Evolutionary conservation across 2,329 filamentous ascomycete species (phyloP), one percentile per base, ranked within the genome.

Genomic region (Endoconidiophora laricicola): DNA sequence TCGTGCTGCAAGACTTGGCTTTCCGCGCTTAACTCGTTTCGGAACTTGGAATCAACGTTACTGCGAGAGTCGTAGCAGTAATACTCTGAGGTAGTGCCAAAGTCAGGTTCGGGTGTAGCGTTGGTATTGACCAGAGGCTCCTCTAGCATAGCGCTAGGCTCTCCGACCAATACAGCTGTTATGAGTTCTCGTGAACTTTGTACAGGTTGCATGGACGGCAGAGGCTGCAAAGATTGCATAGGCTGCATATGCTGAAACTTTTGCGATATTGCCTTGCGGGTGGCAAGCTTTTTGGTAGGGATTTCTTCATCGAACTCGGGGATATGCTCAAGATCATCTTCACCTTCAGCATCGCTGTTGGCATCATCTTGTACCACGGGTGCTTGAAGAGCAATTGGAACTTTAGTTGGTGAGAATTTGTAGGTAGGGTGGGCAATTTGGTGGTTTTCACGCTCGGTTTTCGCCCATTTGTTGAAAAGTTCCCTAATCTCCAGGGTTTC

Each of bases 361-460:
- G 44, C 52, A 3, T 46, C 49, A 36, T 71, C 69, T 10, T 67
- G 70, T 4, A 65, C 62, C 26, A 66, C 68, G 12, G 62, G 64
- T 29, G 65, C 62, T 24, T 67, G 63, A 18, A 59, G 58, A 3
- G 52, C 57, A 6, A 56, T 55, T 44, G 56, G 64, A 33, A 54
- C 41, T 55, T 66, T 67, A 55, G 69, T 69, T 43, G 66, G 90
- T 2, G 84, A 83, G 66, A 96, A 98, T 65, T 94, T 96, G 71
- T 96, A 98, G 40, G 79, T 78, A 0, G 91, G 91, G 57, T 94
- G 86, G 2, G 90, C 87, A 48, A 76, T 73, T 49, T 83, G 77
- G 63, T 96, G 90, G 63, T 93, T 94, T 57, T 79, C 73, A 42
- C 87, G 77, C 65, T 96, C 91, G 18, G 84, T 72, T 58, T 76